phyloP scores from a whole-genome alignment of 257 asterid genomes.

The Gentiana macrophylla region DNA sequence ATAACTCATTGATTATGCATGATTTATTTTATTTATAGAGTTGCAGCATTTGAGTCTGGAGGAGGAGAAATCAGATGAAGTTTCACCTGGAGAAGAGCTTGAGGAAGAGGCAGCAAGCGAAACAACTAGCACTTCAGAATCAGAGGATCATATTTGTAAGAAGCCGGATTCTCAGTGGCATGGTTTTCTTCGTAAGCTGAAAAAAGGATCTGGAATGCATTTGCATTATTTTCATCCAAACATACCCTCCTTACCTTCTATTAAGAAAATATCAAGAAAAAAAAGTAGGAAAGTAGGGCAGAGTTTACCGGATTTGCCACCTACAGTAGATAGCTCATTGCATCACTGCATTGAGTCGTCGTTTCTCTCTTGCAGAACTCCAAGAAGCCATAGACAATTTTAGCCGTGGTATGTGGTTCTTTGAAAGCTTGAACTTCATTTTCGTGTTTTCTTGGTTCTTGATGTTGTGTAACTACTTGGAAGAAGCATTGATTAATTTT shows the following conservation, averaged over 20 bases:
- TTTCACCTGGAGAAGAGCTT: constrained; percentile 26
- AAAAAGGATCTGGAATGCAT: constrained; percentile 48
- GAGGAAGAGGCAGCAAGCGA: constrained; percentile 28
- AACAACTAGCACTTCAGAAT: constrained; percentile 32
- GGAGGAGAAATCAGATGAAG: constrained; percentile 21
- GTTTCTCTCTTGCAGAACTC: constrained; percentile 65
- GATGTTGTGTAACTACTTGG: neutral
- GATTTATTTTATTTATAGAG: constrained; percentile 22
- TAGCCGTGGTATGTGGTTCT: constrained; percentile 35
- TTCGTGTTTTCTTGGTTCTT: neutral
- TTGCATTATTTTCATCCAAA: constrained; percentile 37
- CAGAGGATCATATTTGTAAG: constrained; percentile 18
- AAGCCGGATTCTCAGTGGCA: constrained; percentile 64
- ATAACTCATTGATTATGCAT: neutral
- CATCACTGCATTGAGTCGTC: constrained; percentile 60
- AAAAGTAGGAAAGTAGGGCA: constrained; percentile 32
- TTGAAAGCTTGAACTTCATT: neutral
- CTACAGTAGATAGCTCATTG: constrained; percentile 48
- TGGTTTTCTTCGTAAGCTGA: constrained; percentile 70
- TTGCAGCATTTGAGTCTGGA: constrained; percentile 35
- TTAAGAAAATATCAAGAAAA: constrained; percentile 63
- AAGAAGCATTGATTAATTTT: neutral
- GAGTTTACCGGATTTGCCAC: constrained; percentile 47
- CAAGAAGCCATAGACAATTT: constrained; percentile 57
- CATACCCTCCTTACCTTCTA: constrained; percentile 59